Evolutionary conservation across 768 basidiomycete species (phyloP).

Genomic region (Suillus alpinus): DNA sequence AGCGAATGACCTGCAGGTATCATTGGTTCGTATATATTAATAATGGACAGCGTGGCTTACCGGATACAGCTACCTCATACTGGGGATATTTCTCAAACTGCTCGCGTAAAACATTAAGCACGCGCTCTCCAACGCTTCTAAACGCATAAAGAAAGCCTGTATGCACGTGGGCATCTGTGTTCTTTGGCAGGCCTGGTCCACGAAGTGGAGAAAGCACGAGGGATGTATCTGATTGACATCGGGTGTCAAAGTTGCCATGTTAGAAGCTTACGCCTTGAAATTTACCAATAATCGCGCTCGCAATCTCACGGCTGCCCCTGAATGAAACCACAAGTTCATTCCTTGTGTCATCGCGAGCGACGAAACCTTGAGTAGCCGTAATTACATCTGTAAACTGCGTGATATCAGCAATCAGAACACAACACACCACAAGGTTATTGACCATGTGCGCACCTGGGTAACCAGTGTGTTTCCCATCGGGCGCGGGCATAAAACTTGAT

Average conservation of each 20-base stretch:
- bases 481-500: slow-evolving; percentile 42
- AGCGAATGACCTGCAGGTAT: slow-evolving; percentile 36
- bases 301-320: slow-evolving; percentile 34
- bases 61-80: slow-evolving; percentile 33
- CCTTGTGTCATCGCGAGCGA: slow-evolving; percentile 41
- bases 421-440: background rate
- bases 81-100: slow-evolving; percentile 32
- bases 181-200: slow-evolving; percentile 25
- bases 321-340: slow-evolving; percentile 42
- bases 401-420: slow-evolving; percentile 8
- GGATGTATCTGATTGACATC: slow-evolving; percentile 15
- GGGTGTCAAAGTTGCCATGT: slow-evolving; percentile 5
- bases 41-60: slow-evolving; percentile 13
- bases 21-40: slow-evolving; percentile 6
- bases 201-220: slow-evolving; percentile 19
- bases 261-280: background rate
- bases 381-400: slow-evolving; percentile 34
- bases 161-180: slow-evolving; percentile 30
- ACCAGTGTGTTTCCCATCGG: slow-evolving; percentile 49
- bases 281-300: slow-evolving; percentile 19
- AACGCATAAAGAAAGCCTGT: slow-evolving; percentile 36
- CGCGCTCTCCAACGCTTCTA: slow-evolving; percentile 27
- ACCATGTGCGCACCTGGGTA: slow-evolving; percentile 31
- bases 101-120: slow-evolving; percentile 26
- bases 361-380: slow-evolving; percentile 43